These are phyloP conservation scores for Chrysophaeum taylorii DNA, from an alignment of 352 stramenopile genomes.

Conservation along the genomic window DNA sequence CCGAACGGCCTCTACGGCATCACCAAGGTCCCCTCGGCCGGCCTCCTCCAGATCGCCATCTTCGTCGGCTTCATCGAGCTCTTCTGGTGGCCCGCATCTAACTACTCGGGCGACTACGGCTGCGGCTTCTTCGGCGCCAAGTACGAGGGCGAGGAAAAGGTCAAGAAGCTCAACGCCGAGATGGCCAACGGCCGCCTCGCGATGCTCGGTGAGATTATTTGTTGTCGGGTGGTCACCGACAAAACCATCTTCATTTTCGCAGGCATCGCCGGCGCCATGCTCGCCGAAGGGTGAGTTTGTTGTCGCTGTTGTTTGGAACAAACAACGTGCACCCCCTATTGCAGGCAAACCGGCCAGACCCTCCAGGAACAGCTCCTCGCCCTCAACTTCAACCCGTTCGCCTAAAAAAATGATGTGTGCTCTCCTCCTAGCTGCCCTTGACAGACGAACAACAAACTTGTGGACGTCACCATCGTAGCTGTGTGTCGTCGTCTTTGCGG, in stretches of 20 bases:
- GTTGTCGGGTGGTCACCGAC: too few relatives aligned
- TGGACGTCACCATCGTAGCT: too few relatives aligned
- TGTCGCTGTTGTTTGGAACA: too few relatives aligned
- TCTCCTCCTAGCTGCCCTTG: too few relatives aligned
- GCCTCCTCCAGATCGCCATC: slow-evolving; percentile 19
- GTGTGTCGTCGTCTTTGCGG: too few relatives aligned
- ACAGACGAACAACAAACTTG: too few relatives aligned
- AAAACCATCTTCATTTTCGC: too few relatives aligned
- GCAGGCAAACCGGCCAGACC: slow-evolving; percentile 8
- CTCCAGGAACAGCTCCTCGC: slow-evolving; percentile 9
- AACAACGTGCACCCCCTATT: too few relatives aligned
- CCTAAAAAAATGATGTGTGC: too few relatives aligned
- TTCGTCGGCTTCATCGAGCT: slow-evolving; percentile 17
- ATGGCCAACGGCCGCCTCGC: slow-evolving; percentile 16
- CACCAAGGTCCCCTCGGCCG: slow-evolving; percentile 16
- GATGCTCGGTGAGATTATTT: too few relatives aligned
- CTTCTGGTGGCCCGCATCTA: slow-evolving; percentile 18
- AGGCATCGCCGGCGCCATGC: slow-evolving; percentile 10
- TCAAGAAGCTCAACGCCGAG: slow-evolving; percentile 10
- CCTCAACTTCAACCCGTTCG: slow-evolving; percentile 17
- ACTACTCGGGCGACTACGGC: slow-evolving; percentile 25
- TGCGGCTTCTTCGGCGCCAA: slow-evolving; percentile 8
- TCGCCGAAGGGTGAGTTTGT: slow-evolving; percentile 15
- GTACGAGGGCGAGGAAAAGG: slow-evolving; percentile 7
- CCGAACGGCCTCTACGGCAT: slow-evolving; percentile 19